Conservation (phyloP, 2,329 filamentous ascomycete species). For the Fusarium sp. region DNA sequence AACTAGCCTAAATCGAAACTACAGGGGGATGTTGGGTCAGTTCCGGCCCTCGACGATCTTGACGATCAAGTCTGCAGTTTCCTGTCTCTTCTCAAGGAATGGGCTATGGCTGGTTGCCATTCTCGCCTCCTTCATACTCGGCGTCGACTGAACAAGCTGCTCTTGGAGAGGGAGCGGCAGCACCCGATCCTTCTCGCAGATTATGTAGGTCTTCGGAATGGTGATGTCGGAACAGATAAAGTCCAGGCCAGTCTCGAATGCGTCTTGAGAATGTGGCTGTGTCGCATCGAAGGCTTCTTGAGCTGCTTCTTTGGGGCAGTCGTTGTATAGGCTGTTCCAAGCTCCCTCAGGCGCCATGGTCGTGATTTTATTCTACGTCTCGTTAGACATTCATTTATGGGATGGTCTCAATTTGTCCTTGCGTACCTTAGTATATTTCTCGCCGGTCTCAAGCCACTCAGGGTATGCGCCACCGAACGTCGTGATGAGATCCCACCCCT, state of each 20-base stretch:
- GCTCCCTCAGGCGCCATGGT: background rate
- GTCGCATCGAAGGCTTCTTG: background rate
- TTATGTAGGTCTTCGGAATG: background rate
- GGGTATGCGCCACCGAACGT: background rate
- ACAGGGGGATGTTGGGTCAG: background rate
- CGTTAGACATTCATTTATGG: background rate
- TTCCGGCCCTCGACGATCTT: background rate
- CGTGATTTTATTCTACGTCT: background rate
- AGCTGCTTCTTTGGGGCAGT: background rate
- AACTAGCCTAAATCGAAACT: background rate
- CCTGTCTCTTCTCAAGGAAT: background rate
- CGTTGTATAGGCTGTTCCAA: background rate
- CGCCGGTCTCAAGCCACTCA: background rate
- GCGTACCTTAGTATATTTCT: background rate
- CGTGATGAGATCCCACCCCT: background rate
- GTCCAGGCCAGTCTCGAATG: background rate
- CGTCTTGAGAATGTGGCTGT: background rate
- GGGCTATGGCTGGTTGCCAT: background rate
- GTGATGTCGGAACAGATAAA: slow-evolving; percentile 1
- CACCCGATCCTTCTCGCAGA: background rate
- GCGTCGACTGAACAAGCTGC: background rate
- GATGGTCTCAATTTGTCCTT: background rate
- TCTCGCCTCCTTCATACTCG: background rate
- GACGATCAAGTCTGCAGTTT: background rate
- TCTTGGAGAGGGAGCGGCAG: background rate